Evolutionary conservation across 2,329 filamentous ascomycete genomes (phyloP).

Genomic region (Diplodia seriata): DNA sequence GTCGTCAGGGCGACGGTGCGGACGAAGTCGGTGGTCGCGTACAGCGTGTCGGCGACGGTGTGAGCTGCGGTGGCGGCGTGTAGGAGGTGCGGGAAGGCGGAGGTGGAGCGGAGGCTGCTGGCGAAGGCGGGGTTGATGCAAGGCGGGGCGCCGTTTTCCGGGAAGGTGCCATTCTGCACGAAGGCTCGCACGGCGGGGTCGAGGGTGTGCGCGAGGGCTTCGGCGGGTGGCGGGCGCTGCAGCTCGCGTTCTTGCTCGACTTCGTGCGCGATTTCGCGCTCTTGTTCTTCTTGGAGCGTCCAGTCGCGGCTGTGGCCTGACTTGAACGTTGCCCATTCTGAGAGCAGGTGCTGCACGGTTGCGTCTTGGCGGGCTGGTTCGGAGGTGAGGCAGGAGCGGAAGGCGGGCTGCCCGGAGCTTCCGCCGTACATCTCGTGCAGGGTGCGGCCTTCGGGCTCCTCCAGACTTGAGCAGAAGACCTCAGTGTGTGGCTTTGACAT

Average conservation of each 20-base stretch:
- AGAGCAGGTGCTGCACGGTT: neutral
- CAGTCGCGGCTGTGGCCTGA: neutral
- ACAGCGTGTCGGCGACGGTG: conserved; percentile 44
- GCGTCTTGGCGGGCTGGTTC: neutral
- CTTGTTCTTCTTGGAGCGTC: conserved; percentile 46
- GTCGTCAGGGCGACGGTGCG: conserved; percentile 49
- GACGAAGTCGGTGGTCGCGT: conserved; percentile 60
- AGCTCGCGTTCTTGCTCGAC: conserved; percentile 61
- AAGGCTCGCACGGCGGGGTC: neutral
- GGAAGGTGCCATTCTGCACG: neutral
- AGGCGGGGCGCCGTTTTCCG: neutral
- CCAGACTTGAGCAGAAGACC: conserved; percentile 3
- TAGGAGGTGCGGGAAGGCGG: neutral
- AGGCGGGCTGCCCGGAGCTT: conserved; percentile 35
- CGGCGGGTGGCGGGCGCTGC: conserved; percentile 52
- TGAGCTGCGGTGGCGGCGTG: conserved; percentile 34
- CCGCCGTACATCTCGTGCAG: conserved; percentile 62
- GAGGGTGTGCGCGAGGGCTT: conserved; percentile 39
- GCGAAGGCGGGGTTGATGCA: neutral
- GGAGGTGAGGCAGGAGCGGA: neutral
- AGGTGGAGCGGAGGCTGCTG: neutral
- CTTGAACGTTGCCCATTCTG: neutral
- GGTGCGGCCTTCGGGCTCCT: conserved; percentile 61
- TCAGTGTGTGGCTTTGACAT: neutral
- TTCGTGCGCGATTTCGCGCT: conserved; percentile 64